Evolutionary conservation across 2,329 filamentous ascomycete species (phyloP).

Genomic region (Stemphylium lycopersici): DNA sequence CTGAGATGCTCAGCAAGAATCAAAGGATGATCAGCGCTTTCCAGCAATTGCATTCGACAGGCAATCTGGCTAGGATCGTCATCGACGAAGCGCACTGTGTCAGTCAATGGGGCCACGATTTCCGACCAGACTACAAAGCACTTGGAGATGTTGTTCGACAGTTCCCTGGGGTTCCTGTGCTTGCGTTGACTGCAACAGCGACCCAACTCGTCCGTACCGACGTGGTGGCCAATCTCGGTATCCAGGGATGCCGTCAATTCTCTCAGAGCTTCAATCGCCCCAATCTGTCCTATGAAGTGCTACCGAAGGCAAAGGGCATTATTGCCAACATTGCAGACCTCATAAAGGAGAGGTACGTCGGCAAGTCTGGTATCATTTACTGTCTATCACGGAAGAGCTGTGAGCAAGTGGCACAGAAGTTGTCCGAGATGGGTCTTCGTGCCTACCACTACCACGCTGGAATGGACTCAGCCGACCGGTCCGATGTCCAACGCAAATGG

Average conservation of each 20-base stretch:
- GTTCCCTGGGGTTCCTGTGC: slow-evolving; percentile 82
- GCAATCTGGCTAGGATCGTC: slow-evolving; percentile 84
- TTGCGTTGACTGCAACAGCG: slow-evolving; percentile 94
- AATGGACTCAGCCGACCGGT: slow-evolving; percentile 72
- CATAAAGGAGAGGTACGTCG: slow-evolving; percentile 72
- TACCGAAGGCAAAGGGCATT: slow-evolving; percentile 68
- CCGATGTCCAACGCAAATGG: slow-evolving; percentile 77
- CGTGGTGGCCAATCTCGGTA: slow-evolving; percentile 88
- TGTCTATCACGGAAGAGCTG: slow-evolving; percentile 85
- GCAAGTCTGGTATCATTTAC: slow-evolving; percentile 89
- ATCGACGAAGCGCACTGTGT: slow-evolving; percentile 99
- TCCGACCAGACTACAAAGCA: slow-evolving; percentile 92
- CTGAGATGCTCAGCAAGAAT: slow-evolving; percentile 94
- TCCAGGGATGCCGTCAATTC: slow-evolving; percentile 78
- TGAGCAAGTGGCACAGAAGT: slow-evolving; percentile 75
- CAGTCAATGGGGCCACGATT: slow-evolving; percentile 99
- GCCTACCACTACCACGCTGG: slow-evolving; percentile 87
- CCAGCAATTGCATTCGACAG: slow-evolving; percentile 68
- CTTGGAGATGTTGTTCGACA: slow-evolving; percentile 74
- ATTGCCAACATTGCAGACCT: slow-evolving; percentile 64
- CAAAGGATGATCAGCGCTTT: slow-evolving; percentile 69
- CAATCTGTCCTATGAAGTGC: slow-evolving; percentile 88
- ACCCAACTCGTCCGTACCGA: slow-evolving; percentile 92
- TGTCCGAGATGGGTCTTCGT: slow-evolving; percentile 69
- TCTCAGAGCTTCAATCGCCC: slow-evolving; percentile 96